Conservation (phyloP, 2,329 filamentous ascomycete species). For the Pseudonectria foliicola region DNA sequence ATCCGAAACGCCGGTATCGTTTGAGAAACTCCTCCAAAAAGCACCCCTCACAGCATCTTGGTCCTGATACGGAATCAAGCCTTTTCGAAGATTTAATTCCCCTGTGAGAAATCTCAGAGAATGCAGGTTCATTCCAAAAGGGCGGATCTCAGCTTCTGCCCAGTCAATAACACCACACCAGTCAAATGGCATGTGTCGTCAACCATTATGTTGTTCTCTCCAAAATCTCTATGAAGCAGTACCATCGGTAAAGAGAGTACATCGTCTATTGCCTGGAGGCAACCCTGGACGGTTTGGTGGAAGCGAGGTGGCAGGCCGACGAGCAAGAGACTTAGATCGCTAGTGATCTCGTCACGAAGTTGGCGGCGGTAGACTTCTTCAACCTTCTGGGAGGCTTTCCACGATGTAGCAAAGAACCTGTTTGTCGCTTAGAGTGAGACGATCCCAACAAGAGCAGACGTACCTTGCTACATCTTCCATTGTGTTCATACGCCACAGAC, state of each 20-base stretch:
- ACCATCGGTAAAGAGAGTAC: conserved; percentile 33
- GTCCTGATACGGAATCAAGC: conserved; percentile 28
- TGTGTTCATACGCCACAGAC: conserved; percentile 27
- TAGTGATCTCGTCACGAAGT: conserved; percentile 20
- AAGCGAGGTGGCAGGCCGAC: conserved; percentile 28
- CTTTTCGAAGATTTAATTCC: conserved; percentile 28
- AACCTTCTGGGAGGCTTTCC: conserved; percentile 27
- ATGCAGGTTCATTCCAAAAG: conserved; percentile 33
- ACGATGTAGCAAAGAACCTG: conserved; percentile 34
- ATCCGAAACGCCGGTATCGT: conserved; percentile 22
- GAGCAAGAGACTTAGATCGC: conserved; percentile 26
- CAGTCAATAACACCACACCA: conserved; percentile 35
- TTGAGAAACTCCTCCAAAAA: conserved; percentile 28
- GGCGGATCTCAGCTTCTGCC: conserved; percentile 32
- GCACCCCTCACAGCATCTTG: conserved; percentile 20
- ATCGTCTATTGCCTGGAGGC: conserved; percentile 22
- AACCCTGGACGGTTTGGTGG: conserved; percentile 23
- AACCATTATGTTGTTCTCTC: conserved; percentile 33
- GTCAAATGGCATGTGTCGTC: conserved; percentile 31
- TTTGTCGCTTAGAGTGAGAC: too few relatives aligned
- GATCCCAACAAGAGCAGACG: too few relatives aligned
- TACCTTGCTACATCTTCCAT: conserved; percentile 27
- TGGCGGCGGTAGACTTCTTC: conserved; percentile 17
- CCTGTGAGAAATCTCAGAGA: conserved; percentile 26
- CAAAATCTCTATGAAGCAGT: conserved; percentile 32